Evolutionary conservation across 2,329 filamentous ascomycete species (phyloP), one percentile per base, ranked within the genome.

Genomic region (Colletotrichum neosansevieriae): DNA sequence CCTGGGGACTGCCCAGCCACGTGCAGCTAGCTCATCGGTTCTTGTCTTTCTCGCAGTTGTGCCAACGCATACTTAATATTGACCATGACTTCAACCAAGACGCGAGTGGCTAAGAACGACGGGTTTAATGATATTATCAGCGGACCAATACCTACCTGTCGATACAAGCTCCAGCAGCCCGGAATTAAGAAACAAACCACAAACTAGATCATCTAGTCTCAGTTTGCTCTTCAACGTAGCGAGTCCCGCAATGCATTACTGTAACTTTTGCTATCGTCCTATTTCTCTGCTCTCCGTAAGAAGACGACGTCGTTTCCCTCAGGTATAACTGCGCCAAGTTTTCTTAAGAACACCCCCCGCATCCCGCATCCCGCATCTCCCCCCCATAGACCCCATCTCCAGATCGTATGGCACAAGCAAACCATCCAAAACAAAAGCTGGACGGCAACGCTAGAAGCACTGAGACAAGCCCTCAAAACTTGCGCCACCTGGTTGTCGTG

Each of bases 401-500:
- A 40, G 21, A 21, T 57, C 19, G 53, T 57, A 19, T 57, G 19
- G 19, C 53, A 57, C 44, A 32, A 50, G 40, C 34, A 40, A 47
- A 42, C 3, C 21, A 59, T 50, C 62, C 45, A 42, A 60, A 38
- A 53, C 45, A 47, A 19, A 40, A 47, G 21, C 42, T 50, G 53
- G 53, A 59, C 61, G 34, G 53, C 44, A 57, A 17, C 57, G 36
- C 63, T 54, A 45, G 63, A 47, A 47, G 57, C 57, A 65, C 57
- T 60, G 63, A 61, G 56, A 65, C 63, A 61, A 61, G 45, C 57
- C 29, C 49, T 65, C 57, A 56, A 54, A 61, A 61, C 57, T 54
- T 61, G 57, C 63, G 57, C 63, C 63, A 65, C 38, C 57, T 19
- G 57, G 54, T 61, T 66, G 57, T 49, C 57, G 40, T 61, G 32